A percentile compares a stretch with the other conserved stretches of the same genome.
Evolutionary conservation across 192 early-diverging fungal genomes (phyloP).

Genomic region (Borealophlyctis nickersoniae): DNA sequence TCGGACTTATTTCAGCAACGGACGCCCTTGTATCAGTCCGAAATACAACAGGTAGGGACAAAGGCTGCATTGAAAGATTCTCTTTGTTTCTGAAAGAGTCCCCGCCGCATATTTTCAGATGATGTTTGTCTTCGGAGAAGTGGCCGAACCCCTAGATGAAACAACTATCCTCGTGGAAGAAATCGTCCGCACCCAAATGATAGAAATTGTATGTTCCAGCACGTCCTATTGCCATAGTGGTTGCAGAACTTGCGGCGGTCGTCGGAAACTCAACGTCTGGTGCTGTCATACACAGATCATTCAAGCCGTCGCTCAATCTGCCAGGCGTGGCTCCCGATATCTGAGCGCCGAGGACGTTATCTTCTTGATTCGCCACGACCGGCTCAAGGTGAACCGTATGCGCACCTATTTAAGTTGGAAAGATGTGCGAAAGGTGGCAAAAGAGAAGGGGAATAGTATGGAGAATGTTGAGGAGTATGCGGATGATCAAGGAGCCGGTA

Average conservation of each 20-base stretch:
- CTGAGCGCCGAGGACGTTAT: conserved; percentile 90
- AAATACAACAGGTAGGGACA: conserved; percentile 22
- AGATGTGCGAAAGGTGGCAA: conserved; percentile 90
- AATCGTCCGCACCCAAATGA: conserved; percentile 90
- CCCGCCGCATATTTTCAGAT: conserved; percentile 56
- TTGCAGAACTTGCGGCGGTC: background rate
- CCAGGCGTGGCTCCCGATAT: conserved; percentile 75
- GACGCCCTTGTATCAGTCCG: conserved; percentile 23
- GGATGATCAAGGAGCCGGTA: conserved; percentile 23
- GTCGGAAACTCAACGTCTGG: background rate
- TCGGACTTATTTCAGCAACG: conserved; percentile 3
- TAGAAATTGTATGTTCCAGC: conserved; percentile 69
- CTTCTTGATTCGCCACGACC: conserved; percentile 94
- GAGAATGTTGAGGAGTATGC: conserved; percentile 50
- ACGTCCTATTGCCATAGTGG: background rate
- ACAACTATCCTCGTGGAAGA: conserved; percentile 92
- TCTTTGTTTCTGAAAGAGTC: background rate
- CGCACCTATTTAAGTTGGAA: conserved; percentile 91
- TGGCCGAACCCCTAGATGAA: conserved; percentile 81
- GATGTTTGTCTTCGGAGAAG: conserved; percentile 99
- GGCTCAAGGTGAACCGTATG: conserved; percentile 87
- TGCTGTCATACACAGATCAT: conserved; percentile 53
- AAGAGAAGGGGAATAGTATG: conserved; percentile 67
- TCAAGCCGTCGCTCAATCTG: conserved; percentile 81
- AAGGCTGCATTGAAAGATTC: background rate